Base-by-base conservation (phyloP, 768 basidiomycete species). In the Thelephora ganbajun region DNA sequence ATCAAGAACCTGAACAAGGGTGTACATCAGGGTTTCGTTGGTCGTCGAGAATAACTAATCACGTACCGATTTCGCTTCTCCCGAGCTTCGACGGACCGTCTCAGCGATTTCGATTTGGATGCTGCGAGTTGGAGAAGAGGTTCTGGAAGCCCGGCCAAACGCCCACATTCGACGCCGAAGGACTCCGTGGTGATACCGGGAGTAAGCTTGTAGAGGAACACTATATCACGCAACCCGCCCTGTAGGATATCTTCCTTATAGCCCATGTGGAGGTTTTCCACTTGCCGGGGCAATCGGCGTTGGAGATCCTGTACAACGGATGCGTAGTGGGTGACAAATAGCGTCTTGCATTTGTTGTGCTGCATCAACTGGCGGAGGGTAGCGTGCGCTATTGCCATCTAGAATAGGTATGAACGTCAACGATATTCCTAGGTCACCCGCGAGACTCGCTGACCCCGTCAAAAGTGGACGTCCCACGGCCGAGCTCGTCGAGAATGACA, bases 321-420 rank as follows among this genome's bases (percentile, higher is more conserved):
- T 3, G 92, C 91, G 57, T 96, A 97, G 60, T 97, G 93, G 0
- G 94, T 97, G 57, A 97, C 94, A 62, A 97, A 98, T 33, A 97
- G 63, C 1, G 84, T 86, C 61, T 80, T 83, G 63, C 78, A 80
- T 51, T 70, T 71, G 22, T 69, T 72, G 1, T 58, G 60, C 51
- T 73, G 63, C 13, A 82, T 69, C 6, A 93, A 69, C 47, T 89
- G 74, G 49, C 85, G 72, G 35, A 94, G 66, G 0, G 87, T 84
- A 2, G 88, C 86, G 44, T 77, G 71, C 4, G 90, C 90, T 49
- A 93, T 87, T 2, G 90, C 83, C 81, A 91, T 89, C 79, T 89
- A 50, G 22, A 14, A 16, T 48, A 41, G 23, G 33, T 30, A 49
- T n/a, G 45, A 18, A 43, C 63, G 69, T 47, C 58, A 76, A 13